phyloP scores from a whole-genome alignment of 108 stramenopile genomes.

The Chaetoceros tenuissimus region DNA sequence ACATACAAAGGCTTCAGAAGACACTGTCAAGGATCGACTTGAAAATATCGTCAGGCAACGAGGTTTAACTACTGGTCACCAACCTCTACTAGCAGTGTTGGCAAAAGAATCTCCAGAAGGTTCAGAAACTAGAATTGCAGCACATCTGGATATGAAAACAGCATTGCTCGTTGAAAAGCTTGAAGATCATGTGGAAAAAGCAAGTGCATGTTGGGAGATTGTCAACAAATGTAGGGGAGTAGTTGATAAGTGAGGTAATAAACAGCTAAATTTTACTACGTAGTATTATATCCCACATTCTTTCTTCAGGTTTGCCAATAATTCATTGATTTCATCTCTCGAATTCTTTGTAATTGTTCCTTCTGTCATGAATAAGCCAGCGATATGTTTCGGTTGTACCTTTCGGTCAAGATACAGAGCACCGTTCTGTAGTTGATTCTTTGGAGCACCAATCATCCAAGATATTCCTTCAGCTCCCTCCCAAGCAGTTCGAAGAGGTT shows the following conservation, averaged over 20 bases:
- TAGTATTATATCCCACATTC: conserved; percentile 29
- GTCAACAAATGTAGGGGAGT: background rate
- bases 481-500: conserved; percentile 83
- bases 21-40: conserved; percentile 42
- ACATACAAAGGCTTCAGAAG: conserved; percentile 51
- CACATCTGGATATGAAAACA: background rate
- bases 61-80: conserved; percentile 36
- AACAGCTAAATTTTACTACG: background rate
- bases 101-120: conserved; percentile 35
- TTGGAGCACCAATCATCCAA: conserved; percentile 58
- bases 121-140: background rate
- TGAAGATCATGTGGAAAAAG: background rate
- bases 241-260: background rate
- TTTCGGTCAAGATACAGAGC: conserved; percentile 84
- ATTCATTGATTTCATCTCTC: conserved; percentile 54
- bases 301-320: conserved; percentile 66
- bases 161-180: background rate
- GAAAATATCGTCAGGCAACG: conserved; percentile 55
- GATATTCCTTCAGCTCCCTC: conserved; percentile 89
- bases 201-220: background rate
- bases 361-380: conserved; percentile 72
- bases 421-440: conserved; percentile 54
- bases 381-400: conserved; percentile 74
- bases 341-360: conserved; percentile 81
- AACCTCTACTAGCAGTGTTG: conserved; percentile 38